Base-by-base conservation (phyloP, 495 filamentous ascomycete genomes). In the Stereocaulon alpinum region DNA sequence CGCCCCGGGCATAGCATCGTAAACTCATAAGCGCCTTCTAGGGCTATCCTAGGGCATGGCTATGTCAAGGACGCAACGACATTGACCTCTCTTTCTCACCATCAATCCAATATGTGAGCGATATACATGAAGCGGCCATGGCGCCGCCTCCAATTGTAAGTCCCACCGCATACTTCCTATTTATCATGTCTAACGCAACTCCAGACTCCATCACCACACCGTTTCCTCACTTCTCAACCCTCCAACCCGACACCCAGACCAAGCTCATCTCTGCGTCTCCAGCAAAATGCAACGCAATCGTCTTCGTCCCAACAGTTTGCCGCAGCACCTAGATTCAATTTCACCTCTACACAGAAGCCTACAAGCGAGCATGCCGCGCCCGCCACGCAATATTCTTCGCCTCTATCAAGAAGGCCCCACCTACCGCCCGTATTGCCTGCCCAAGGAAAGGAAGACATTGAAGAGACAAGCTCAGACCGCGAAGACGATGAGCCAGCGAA, bases 151-250 rank as follows among this genome's bases (percentile, higher is more conserved):
- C 52, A 29, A 30, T 49, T 10, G 59, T 61, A 32, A n/a, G 42
- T 20, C 17, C 10, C 17, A 4, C 9, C 9, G 10, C 17, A 29
- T 3, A 0, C 11, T 5, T 24, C 17, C 15, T 20, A 40, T 11
- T 30, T 29, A 7, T 9, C 17, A 1, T n/a, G 30, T 29, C 27
- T 41, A 37, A 55, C 32, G 18, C 17, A 42, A 27, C 27, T 11
- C 24, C 44, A 61, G 59, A 61, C 59, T 32, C 59, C 59, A 1
- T 55, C 59, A 14, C 53, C 59, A 1, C 50, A 56, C 37, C 59
- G 59, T 20, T 61, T 61, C 44, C 20, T 61, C 43, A 55, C 41
- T n/a, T 48, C 52, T 22, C 40, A 42, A 22, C 41, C 18, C 11
- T 20, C 40, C 40, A 47, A 41, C 40, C 27, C 40, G 32, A 10